phyloP scores from a whole-genome alignment of 1,139 yeast species.

The Taphrina flavorubra region DNA sequence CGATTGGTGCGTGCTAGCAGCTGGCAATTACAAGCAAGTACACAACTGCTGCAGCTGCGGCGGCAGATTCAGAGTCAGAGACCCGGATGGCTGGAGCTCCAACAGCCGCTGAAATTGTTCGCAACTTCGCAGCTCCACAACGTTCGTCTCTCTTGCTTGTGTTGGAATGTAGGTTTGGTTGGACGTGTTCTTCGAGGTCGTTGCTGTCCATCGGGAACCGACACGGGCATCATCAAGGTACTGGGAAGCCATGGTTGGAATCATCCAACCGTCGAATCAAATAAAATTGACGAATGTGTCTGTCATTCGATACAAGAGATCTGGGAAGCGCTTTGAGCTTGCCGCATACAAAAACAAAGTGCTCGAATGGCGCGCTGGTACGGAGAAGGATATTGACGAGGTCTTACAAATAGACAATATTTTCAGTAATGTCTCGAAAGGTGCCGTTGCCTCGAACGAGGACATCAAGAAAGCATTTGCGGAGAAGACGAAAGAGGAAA shows the following conservation, averaged over 20 bases:
- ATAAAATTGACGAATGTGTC: slow-evolving; percentile 93
- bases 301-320: slow-evolving; percentile 85
- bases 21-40: no score
- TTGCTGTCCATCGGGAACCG: neutral
- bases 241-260: slow-evolving; percentile 56
- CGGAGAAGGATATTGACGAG: slow-evolving; percentile 91
- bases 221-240: neutral
- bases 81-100: neutral
- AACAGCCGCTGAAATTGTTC: neutral
- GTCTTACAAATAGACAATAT: slow-evolving; percentile 96
- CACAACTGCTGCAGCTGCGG: no score
- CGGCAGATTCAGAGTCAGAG: no score
- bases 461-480: slow-evolving; percentile 78
- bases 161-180: no score
- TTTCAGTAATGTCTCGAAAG: slow-evolving; percentile 89
- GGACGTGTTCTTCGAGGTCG: no score
- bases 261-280: slow-evolving; percentile 87
- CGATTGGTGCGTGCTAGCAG: no score
- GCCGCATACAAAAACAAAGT: slow-evolving; percentile 98
- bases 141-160: neutral
- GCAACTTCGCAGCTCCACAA: neutral
- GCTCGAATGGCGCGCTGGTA: slow-evolving; percentile 76
- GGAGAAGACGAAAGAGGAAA: slow-evolving; percentile 72
- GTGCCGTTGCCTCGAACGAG: slow-evolving; percentile 88
- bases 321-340: slow-evolving; percentile 72